A percentile compares a stretch with the other conserved stretches of the same genome.
Conservation (phyloP, 768 basidiomycete genomes). For the Pleurotus pulmonarius region DNA sequence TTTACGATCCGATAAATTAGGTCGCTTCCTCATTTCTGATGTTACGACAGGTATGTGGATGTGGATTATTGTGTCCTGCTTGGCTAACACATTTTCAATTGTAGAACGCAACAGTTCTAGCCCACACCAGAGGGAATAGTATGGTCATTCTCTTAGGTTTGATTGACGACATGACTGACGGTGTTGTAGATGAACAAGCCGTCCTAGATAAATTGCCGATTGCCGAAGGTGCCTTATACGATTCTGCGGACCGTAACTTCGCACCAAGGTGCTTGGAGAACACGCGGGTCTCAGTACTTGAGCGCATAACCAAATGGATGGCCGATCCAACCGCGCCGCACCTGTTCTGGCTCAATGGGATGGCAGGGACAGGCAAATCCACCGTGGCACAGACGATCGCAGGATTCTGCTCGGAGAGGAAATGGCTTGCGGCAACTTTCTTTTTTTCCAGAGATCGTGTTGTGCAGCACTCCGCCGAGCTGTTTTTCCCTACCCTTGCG, state of each 20-base stretch:
- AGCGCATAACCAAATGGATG: background rate
- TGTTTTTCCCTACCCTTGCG: slow-evolving; percentile 26
- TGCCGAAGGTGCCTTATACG: background rate
- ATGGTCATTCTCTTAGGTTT: no score
- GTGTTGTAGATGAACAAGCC: background rate
- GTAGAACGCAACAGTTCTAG: no score
- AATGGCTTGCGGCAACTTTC: slow-evolving; percentile 26
- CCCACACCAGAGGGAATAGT: no score
- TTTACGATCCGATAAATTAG: background rate
- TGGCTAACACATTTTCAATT: no score
- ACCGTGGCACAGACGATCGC: slow-evolving; percentile 22
- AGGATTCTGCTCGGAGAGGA: slow-evolving; percentile 11
- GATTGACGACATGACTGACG: no score
- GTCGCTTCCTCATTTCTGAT: background rate
- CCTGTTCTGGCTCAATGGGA: slow-evolving; percentile 18
- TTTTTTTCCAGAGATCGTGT: slow-evolving; percentile 29
- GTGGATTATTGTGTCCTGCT: no score
- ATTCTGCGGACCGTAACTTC: background rate
- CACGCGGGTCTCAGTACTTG: background rate
- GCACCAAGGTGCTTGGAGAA: background rate
- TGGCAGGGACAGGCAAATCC: slow-evolving; percentile 22
- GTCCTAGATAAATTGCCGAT: background rate
- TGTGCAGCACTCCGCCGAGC: slow-evolving; percentile 17
- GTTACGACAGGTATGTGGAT: background rate
- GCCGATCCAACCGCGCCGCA: background rate